Percentiles rank a stretch among this genome's conserved stretches.
Evolutionary conservation across 2,329 filamentous ascomycete species (phyloP).

Genomic region (Ceratocystis papillata): DNA sequence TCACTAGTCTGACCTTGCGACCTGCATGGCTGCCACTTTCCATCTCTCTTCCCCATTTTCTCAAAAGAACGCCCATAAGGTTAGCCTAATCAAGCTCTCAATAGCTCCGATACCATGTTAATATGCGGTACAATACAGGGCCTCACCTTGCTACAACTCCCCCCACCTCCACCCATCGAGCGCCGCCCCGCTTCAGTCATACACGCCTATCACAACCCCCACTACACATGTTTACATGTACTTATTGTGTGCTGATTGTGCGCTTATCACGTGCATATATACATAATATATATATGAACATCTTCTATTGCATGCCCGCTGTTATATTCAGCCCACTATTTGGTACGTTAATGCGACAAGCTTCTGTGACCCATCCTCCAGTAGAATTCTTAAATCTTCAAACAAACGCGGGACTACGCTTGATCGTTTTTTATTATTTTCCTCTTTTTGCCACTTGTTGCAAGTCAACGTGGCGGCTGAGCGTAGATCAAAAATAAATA

Average conservation of each 20-base stretch:
- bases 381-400: background rate
- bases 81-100: too few relatives aligned
- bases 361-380: too few relatives aligned
- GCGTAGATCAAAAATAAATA: conserved; percentile 1
- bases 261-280: too few relatives aligned
- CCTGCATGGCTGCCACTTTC: background rate
- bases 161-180: background rate
- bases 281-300: background rate
- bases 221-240: background rate
- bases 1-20: too few relatives aligned
- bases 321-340: background rate
- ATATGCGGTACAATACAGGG: too few relatives aligned
- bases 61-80: background rate
- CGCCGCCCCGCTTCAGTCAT: background rate
- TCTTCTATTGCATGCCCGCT: background rate
- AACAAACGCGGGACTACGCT: background rate
- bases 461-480: conserved; percentile 10
- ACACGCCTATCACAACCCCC: background rate
- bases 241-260: background rate
- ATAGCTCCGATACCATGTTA: too few relatives aligned
- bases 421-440: background rate
- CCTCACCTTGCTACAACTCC: too few relatives aligned
- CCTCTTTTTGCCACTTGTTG: conserved; percentile 2
- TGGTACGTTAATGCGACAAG: too few relatives aligned
- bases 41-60: background rate